Conservation (phyloP, 768 basidiomycete species). For the Tylopilus subfusipes region DNA sequence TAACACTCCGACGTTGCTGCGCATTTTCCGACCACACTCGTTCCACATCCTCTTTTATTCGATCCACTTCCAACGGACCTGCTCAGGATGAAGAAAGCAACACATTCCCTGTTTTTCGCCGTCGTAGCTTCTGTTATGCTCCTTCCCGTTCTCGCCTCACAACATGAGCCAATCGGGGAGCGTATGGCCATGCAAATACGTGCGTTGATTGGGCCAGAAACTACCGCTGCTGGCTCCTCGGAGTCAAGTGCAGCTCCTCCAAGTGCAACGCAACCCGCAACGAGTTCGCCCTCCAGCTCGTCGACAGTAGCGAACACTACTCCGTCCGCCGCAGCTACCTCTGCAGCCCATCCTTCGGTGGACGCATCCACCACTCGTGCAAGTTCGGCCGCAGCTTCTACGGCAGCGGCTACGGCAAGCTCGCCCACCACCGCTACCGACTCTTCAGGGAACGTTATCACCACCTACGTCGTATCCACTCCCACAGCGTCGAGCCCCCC, state of each 20-base stretch:
- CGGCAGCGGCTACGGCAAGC: background rate
- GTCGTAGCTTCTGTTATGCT: conserved; percentile 26
- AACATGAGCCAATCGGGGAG: conserved; percentile 14
- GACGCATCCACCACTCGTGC: background rate
- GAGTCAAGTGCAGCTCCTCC: background rate
- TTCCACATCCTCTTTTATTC: conserved; percentile 10
- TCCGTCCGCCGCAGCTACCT: conserved; percentile 7
- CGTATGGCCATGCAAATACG: conserved; percentile 17
- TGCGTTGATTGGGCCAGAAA: background rate
- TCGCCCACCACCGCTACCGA: conserved; percentile 28
- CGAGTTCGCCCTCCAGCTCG: background rate
- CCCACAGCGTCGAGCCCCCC: conserved; percentile 25
- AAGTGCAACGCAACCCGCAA: conserved; percentile 2
- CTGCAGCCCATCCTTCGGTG: conserved; percentile 1
- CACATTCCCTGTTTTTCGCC: conserved; percentile 27
- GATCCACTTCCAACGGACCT: conserved; percentile 7
- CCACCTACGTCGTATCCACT: conserved; percentile 16
- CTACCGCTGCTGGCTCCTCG: background rate
- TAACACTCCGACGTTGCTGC: conserved; percentile 18
- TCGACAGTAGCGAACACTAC: conserved; percentile 10
- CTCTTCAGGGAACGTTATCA: conserved; percentile 28
- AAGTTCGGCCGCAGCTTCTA: conserved; percentile 2
- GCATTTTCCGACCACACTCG: conserved; percentile 26
- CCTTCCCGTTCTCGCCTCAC: conserved; percentile 25
- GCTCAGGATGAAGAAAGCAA: conserved; percentile 23